Evolutionary conservation across 805 yeast genomes (phyloP).

Genomic region (Candida sakaeoensis): DNA sequence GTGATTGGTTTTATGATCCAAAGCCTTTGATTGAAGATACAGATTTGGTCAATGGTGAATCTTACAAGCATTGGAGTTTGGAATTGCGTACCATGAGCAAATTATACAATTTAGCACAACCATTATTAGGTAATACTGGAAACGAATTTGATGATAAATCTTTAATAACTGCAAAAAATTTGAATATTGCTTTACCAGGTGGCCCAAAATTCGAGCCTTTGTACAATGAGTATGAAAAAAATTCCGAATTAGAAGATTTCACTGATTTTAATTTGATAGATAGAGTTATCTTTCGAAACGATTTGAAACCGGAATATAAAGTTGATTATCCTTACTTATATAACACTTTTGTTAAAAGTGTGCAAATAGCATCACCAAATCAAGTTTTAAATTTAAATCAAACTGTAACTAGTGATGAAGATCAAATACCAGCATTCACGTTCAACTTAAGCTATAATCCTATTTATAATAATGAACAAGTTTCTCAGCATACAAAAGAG

Average conservation of each 20-base stretch:
- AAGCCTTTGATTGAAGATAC: slow-evolving; percentile 63
- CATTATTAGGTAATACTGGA: slow-evolving; percentile 59
- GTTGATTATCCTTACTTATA: slow-evolving; percentile 85
- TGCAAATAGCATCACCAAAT: slow-evolving; percentile 58
- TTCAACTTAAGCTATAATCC: slow-evolving; percentile 58
- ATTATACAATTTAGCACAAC: slow-evolving; percentile 65
- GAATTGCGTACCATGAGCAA: slow-evolving; percentile 59
- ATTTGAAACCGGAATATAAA: slow-evolving; percentile 75
- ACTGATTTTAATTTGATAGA: slow-evolving; percentile 90
- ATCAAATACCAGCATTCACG: slow-evolving; percentile 45
- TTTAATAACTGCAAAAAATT: slow-evolving; percentile 86
- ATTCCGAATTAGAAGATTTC: slow-evolving; percentile 66
- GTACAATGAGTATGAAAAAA: slow-evolving; percentile 54
- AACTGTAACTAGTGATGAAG: slow-evolving; percentile 14
- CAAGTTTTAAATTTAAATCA: slow-evolving; percentile 46
- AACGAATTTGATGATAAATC: slow-evolving; percentile 76
- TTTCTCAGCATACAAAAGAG: slow-evolving; percentile 9
- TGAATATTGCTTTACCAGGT: slow-evolving; percentile 84
- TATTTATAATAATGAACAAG: slow-evolving; percentile 27
- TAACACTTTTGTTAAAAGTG: slow-evolving; percentile 70
- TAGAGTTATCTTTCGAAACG: slow-evolving; percentile 74
- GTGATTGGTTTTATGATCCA: slow-evolving; percentile 79
- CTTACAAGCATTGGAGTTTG: slow-evolving; percentile 71
- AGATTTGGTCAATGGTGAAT: slow-evolving; percentile 64
- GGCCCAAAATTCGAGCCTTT: slow-evolving; percentile 96